phyloP scores from a whole-genome alignment of 495 filamentous ascomycete species.

The Parathielavia hyrcaniae region DNA sequence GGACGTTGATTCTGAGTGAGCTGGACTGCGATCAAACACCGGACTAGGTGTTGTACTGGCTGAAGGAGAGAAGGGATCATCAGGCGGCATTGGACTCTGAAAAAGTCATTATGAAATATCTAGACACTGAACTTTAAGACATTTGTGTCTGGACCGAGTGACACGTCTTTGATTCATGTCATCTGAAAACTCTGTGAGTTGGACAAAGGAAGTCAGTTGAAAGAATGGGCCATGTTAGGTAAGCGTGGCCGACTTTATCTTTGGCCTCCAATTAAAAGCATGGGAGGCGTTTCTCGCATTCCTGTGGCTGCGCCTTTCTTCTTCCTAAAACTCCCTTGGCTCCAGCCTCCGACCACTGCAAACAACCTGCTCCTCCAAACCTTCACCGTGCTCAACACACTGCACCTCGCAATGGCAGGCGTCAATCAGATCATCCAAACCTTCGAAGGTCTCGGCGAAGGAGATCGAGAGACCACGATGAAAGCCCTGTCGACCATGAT shows the following conservation, averaged over 20 bases:
- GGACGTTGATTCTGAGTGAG: not conserved
- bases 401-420: slow-evolving; percentile 1
- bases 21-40: not conserved
- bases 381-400: too few relatives aligned
- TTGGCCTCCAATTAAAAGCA: not conserved
- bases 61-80: not conserved
- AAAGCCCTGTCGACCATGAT: slow-evolving; percentile 15
- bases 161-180: not conserved
- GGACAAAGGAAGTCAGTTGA: not conserved
- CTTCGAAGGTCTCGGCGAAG: slow-evolving; percentile 8
- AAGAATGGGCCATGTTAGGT: slow-evolving; percentile 1
- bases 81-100: too few relatives aligned
- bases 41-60: not conserved
- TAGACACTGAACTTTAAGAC: too few relatives aligned
- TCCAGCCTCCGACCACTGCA: not conserved
- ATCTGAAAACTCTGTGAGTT: not conserved
- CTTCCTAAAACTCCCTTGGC: not conserved
- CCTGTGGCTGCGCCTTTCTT: not conserved
- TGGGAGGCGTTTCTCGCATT: not conserved
- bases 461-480: slow-evolving; percentile 11
- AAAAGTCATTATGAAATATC: too few relatives aligned
- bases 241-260: not conserved
- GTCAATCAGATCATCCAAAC: slow-evolving; percentile 12
- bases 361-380: not conserved
- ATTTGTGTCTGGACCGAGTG: not conserved